These are phyloP conservation scores for Brettanomyces anomalus DNA, from an alignment of 805 yeast genomes.

Conservation along the genomic window DNA sequence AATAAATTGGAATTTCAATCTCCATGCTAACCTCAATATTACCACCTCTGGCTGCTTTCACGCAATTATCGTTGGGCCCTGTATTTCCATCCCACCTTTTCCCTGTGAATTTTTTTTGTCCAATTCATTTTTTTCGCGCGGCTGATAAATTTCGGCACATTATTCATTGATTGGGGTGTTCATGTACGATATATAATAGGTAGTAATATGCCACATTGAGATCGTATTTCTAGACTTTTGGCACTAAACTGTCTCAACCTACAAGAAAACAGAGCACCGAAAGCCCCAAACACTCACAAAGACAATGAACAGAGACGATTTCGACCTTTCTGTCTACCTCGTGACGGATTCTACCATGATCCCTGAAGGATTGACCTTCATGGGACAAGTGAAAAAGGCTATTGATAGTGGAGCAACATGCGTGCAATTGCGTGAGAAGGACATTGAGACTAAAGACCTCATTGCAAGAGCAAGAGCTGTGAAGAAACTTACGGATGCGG, in stretches of 20 bases:
- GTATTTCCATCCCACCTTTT: too few relatives aligned
- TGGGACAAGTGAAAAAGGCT: conserved; percentile 55
- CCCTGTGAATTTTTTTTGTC: too few relatives aligned
- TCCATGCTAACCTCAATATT: too few relatives aligned
- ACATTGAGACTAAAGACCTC: conserved; percentile 58
- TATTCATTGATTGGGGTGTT: background rate
- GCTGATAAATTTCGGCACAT: too few relatives aligned
- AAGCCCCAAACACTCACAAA: background rate
- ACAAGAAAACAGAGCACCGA: too few relatives aligned
- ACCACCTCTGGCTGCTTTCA: too few relatives aligned
- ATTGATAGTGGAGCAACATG: conserved; percentile 68
- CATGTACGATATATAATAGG: background rate
- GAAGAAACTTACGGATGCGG: conserved; percentile 49
- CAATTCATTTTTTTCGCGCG: too few relatives aligned
- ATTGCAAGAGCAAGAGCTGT: conserved; percentile 51
- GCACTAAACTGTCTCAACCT: background rate
- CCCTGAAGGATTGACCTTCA: conserved; percentile 48
- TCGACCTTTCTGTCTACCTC: conserved; percentile 58
- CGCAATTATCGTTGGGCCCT: too few relatives aligned
- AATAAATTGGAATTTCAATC: too few relatives aligned
- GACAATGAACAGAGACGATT: background rate
- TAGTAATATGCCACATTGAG: background rate
- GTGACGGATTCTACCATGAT: conserved; percentile 76
- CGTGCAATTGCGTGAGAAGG: conserved; percentile 79
- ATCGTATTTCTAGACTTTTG: background rate